These are phyloP conservation scores for Cairneyella variabilis DNA, from an alignment of 495 filamentous ascomycete species.

Conservation along the genomic window DNA sequence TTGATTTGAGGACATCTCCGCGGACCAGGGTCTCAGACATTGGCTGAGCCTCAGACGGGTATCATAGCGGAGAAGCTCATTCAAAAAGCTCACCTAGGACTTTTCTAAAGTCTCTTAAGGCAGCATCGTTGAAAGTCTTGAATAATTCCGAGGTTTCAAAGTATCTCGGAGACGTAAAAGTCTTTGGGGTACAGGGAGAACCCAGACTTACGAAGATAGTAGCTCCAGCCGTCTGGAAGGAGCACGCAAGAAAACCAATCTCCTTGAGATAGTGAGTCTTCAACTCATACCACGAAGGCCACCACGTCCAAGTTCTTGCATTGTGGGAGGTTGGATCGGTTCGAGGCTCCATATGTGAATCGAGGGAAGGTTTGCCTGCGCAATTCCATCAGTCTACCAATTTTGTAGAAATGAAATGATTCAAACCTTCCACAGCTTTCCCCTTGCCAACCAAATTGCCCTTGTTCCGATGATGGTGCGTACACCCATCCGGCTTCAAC, in stretches of 20 bases:
- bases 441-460: constrained; percentile 41
- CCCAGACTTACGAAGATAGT: constrained; percentile 51
- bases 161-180: too few species aligned
- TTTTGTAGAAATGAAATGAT: neutral
- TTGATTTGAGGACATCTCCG: too few species aligned
- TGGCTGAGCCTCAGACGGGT: too few species aligned
- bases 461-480: constrained; percentile 55
- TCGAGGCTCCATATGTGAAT: constrained; percentile 6
- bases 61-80: too few species aligned
- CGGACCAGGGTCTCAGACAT: too few species aligned
- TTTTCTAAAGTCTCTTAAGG: too few species aligned
- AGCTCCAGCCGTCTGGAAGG: constrained; percentile 57
- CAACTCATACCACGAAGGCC: constrained; percentile 53
- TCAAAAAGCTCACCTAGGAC: too few species aligned
- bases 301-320: constrained; percentile 51
- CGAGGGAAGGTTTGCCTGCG: constrained; percentile 17
- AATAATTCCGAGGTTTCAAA: too few species aligned
- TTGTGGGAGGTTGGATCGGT: constrained; percentile 3
- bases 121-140: too few species aligned
- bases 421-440: constrained; percentile 11
- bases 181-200: too few species aligned
- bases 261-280: constrained; percentile 61
- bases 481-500: constrained; percentile 35
- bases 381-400: neutral
- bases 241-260: constrained; percentile 63